phyloP scores from a whole-genome alignment of 768 basidiomycete species.

The Hydnomerulius pinastri region DNA sequence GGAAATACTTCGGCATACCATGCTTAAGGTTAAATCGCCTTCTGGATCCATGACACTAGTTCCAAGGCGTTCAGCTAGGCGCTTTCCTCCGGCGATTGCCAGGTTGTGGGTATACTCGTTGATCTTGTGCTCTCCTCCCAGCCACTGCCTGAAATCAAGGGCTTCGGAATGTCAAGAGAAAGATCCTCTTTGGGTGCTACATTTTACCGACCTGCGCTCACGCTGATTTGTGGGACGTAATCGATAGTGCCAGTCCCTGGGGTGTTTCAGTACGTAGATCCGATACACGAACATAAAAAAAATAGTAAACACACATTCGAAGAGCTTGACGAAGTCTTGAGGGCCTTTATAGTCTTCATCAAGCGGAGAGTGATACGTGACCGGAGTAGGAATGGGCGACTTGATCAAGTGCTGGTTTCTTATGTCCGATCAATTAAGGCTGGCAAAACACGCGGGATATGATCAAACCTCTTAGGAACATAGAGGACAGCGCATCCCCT shows the following conservation, averaged over 20 bases:
- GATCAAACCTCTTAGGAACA: constrained; percentile 58
- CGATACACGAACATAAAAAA: background rate
- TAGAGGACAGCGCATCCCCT: constrained; percentile 72
- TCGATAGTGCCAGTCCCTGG: constrained; percentile 70
- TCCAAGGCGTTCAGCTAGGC: constrained; percentile 58
- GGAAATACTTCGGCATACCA: constrained; percentile 46
- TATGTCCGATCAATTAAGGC: background rate
- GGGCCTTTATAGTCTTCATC: constrained; percentile 33
- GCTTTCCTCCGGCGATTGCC: constrained; percentile 65
- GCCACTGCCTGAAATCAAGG: constrained; percentile 66
- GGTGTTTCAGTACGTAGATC: background rate
- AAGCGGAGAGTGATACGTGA: constrained; percentile 49
- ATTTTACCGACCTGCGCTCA: constrained; percentile 47
- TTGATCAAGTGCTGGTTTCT: constrained; percentile 69
- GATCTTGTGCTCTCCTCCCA: constrained; percentile 78
- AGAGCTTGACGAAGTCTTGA: constrained; percentile 50
- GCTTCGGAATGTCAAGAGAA: constrained; percentile 42
- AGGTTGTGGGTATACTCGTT: constrained; percentile 68
- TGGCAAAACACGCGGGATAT: background rate
- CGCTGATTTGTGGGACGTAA: constrained; percentile 51
- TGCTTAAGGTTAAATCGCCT: constrained; percentile 62
- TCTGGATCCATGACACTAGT: constrained; percentile 64
- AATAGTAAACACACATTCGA: constrained; percentile 36
- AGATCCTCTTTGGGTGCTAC: background rate
- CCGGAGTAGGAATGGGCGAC: constrained; percentile 58